phyloP scores from a whole-genome alignment of 148 eudicot genomes.

The Fagopyrum tataricum region DNA sequence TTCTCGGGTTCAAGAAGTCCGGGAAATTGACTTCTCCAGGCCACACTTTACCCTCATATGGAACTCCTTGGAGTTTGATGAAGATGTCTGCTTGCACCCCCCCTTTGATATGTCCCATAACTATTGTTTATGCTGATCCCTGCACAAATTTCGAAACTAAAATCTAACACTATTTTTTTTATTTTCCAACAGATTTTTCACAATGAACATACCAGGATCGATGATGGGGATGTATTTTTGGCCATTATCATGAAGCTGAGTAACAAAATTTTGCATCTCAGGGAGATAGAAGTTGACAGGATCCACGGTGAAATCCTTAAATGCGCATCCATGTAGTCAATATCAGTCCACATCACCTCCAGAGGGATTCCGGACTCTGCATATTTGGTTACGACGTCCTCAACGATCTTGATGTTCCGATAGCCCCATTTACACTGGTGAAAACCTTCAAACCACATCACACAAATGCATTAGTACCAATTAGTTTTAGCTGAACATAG shows the following conservation, averaged over 20 bases:
- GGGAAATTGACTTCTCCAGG: constrained; percentile 48
- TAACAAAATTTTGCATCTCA: constrained; percentile 34
- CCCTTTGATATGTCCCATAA: constrained; percentile 34
- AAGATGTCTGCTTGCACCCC: constrained; percentile 38
- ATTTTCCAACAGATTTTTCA: background rate
- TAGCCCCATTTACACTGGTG: constrained; percentile 51
- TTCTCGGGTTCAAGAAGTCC: constrained; percentile 40
- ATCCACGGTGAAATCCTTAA: constrained; percentile 43
- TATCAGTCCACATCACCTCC: constrained; percentile 53
- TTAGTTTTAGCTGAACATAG: no score
- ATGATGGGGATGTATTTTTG: constrained; percentile 40
- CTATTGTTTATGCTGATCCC: constrained; percentile 31
- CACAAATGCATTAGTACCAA: background rate
- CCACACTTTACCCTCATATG: constrained; percentile 44
- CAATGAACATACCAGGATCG: constrained; percentile 32
- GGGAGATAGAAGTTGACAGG: constrained; percentile 33
- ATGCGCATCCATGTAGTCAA: constrained; percentile 48
- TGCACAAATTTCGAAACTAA: background rate
- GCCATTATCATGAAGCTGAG: constrained; percentile 33
- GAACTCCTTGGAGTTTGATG: constrained; percentile 34
- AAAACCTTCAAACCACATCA: constrained; percentile 24
- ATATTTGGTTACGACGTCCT: constrained; percentile 32
- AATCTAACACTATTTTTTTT: background rate
- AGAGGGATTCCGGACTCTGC: constrained; percentile 33
- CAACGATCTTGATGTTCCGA: constrained; percentile 24